Conservation (phyloP, 129 eudicot species). For the Cynara cardunculus region DNA sequence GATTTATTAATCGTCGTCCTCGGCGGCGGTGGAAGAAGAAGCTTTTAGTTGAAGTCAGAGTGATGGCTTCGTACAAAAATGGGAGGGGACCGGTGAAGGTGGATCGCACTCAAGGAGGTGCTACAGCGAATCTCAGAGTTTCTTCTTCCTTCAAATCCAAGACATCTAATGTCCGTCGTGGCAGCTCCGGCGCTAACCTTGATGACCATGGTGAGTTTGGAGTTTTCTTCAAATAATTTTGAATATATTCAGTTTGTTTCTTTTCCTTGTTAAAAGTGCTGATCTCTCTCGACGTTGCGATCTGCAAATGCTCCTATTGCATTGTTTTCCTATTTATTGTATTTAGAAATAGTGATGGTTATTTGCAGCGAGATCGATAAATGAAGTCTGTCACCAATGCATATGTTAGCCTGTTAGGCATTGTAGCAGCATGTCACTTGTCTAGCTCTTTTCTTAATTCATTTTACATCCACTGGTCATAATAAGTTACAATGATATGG, state of each 20-base stretch:
- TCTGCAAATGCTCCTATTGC: neutral
- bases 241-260: neutral
- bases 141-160: slow-evolving; percentile 57
- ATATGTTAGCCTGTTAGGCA: neutral
- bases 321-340: neutral
- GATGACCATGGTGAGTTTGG: slow-evolving; percentile 37
- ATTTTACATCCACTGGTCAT: neutral
- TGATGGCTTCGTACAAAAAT: slow-evolving; percentile 45
- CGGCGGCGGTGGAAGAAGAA: neutral
- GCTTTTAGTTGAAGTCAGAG: neutral
- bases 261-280: neutral
- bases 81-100: slow-evolving; percentile 39
- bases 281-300: neutral
- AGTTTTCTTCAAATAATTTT: neutral
- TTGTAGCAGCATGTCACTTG: neutral
- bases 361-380: neutral
- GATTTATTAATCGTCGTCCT: neutral
- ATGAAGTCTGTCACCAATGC: neutral
- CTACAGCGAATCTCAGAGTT: slow-evolving; percentile 27
- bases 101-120: slow-evolving; percentile 25
- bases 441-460: neutral
- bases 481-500: neutral
- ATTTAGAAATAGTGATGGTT: neutral
- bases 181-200: slow-evolving; percentile 28
- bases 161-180: slow-evolving; percentile 49